Evolutionary conservation across 192 early-diverging fungal species (phyloP).

Genomic region (Backusella parvicylindrica): DNA sequence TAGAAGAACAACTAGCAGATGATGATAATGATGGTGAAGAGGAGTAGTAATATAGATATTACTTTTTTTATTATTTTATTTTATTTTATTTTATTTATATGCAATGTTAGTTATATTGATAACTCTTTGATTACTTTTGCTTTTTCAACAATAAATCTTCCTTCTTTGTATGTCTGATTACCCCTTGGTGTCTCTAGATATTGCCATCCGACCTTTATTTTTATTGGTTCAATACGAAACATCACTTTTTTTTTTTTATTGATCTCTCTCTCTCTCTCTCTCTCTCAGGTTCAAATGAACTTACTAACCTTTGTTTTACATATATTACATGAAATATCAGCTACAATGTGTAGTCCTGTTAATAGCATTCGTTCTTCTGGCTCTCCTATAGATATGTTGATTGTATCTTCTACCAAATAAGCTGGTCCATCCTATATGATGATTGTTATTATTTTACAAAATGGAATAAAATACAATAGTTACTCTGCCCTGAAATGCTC

Average conservation of each 20-base stretch:
- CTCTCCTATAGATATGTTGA: constrained; percentile 46
- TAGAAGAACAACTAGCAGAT: neutral
- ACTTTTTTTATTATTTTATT: neutral
- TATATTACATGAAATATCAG: constrained; percentile 50
- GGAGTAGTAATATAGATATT: neutral
- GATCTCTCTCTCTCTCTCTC: too few species aligned
- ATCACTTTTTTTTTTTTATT: neutral
- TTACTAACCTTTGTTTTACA: constrained; percentile 34
- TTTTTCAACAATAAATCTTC: constrained; percentile 55
- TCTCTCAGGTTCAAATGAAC: too few species aligned
- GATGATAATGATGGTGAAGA: neutral
- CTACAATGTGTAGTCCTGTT: constrained; percentile 56
- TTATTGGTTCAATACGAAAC: neutral
- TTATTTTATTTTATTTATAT: neutral
- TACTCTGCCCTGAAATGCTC: constrained; percentile 37
- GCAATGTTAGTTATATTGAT: neutral
- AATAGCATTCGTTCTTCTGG: constrained; percentile 56
- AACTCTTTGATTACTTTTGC: constrained; percentile 51
- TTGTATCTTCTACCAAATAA: constrained; percentile 49
- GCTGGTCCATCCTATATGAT: constrained; percentile 44
- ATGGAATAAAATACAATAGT: too few species aligned
- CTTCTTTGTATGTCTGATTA: constrained; percentile 57
- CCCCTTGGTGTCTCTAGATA: constrained; percentile 54
- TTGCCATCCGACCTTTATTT: constrained; percentile 48
- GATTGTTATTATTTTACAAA: too few species aligned